Conservation (phyloP, 805 yeast species). For the Saturnispora diversa region DNA sequence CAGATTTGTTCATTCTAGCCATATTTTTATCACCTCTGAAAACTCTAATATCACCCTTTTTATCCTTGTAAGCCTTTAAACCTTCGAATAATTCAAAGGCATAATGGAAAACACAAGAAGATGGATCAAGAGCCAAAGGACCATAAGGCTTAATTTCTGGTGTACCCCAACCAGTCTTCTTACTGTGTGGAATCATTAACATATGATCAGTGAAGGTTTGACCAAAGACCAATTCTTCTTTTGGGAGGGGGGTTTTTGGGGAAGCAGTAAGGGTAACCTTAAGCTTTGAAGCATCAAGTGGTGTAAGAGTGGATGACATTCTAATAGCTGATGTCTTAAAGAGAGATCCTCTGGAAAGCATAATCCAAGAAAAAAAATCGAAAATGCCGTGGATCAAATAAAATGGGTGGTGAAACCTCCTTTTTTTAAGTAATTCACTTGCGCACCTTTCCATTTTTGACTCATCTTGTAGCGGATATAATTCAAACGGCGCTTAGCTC, state of each 20-base stretch:
- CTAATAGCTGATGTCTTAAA: constrained; percentile 1
- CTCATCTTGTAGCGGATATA: background rate
- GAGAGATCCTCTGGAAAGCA: constrained; percentile 4
- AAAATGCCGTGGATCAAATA: background rate
- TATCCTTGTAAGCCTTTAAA: constrained; percentile 76
- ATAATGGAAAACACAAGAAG: constrained; percentile 86
- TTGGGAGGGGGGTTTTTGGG: constrained; percentile 51
- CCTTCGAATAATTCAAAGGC: constrained; percentile 96
- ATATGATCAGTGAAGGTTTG: constrained; percentile 80
- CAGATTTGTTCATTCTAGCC: constrained; percentile 83
- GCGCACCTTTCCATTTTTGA: background rate
- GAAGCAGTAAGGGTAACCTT: constrained; percentile 36
- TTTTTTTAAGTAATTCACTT: too few species aligned
- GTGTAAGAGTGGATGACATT: constrained; percentile 17
- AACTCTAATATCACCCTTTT: constrained; percentile 60
- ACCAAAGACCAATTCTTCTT: constrained; percentile 62
- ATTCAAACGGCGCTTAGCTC: too few species aligned
- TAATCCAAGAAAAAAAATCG: background rate
- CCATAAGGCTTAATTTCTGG: constrained; percentile 87
- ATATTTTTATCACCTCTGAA: constrained; percentile 91
- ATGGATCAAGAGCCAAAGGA: constrained; percentile 70
- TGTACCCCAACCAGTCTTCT: constrained; percentile 72
- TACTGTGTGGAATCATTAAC: constrained; percentile 79
- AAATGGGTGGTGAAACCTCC: too few species aligned
- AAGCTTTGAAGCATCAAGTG: constrained; percentile 49